These are phyloP conservation scores for Leptographium lundbergii DNA, from an alignment of 2,329 filamentous ascomycete genomes.

Conservation along the genomic window DNA sequence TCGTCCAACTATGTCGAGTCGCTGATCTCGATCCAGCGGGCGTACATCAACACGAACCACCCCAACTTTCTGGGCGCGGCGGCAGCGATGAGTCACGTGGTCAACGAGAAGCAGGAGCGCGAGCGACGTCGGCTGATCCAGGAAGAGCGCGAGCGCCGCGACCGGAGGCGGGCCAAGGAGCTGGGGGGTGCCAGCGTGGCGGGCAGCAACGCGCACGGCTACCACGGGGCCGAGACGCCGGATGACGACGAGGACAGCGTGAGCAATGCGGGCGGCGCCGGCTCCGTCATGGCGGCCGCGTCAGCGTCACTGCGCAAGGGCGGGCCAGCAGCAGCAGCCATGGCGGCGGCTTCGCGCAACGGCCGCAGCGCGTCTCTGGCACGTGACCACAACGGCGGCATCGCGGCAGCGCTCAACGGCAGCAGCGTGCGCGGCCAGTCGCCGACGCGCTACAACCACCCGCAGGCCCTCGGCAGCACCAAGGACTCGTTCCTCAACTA, in stretches of 20 bases:
- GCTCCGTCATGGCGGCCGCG: slow-evolving; percentile 19
- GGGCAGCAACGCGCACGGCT: slow-evolving; percentile 36
- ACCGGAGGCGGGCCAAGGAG: slow-evolving; percentile 73
- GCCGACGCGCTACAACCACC: slow-evolving; percentile 49
- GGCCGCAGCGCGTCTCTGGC: slow-evolving; percentile 71
- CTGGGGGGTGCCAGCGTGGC: slow-evolving; percentile 45
- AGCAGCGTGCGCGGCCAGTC: slow-evolving; percentile 33
- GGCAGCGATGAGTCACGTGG: slow-evolving; percentile 93
- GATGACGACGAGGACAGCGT: slow-evolving; percentile 54
- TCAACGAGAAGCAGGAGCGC: slow-evolving; percentile 86
- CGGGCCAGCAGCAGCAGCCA: slow-evolving; percentile 47
- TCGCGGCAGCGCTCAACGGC: slow-evolving; percentile 57
- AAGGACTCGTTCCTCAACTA: slow-evolving; percentile 95
- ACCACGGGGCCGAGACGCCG: slow-evolving; percentile 27
- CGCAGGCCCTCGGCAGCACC: slow-evolving; percentile 47
- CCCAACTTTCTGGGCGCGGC: slow-evolving; percentile 96
- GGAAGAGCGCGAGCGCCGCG: slow-evolving; percentile 77
- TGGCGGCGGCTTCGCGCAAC: slow-evolving; percentile 45
- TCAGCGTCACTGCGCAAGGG: background rate
- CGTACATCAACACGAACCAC: slow-evolving; percentile 99
- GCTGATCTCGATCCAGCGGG: slow-evolving; percentile 89
- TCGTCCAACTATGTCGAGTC: slow-evolving; percentile 88
- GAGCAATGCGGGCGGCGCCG: slow-evolving; percentile 35
- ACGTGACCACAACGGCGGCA: slow-evolving; percentile 53
- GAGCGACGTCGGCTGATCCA: slow-evolving; percentile 70